Conservation (phyloP, 352 stramenopile species). For the Globisporangium iwayamae region DNA sequence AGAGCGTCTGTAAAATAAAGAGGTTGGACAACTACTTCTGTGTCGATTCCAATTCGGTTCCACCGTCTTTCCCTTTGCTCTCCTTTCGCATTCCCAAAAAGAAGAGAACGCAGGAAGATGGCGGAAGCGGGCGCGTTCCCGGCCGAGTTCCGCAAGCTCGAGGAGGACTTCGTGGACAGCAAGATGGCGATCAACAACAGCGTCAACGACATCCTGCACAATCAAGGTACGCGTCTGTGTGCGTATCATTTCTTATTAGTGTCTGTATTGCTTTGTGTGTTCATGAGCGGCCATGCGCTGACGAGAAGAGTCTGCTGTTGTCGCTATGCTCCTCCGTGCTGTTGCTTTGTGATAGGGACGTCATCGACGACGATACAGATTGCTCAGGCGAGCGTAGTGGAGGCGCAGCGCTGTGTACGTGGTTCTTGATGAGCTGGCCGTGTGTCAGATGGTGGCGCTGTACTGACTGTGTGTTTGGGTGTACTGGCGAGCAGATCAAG, state of each 20-base stretch:
- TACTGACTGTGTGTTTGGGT: constrained; percentile 6
- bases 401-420: constrained; percentile 70
- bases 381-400: constrained; percentile 56
- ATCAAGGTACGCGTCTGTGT: constrained; percentile 22
- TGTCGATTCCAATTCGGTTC: background rate
- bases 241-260: background rate
- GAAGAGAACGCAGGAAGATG: constrained; percentile 18
- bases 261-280: background rate
- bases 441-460: background rate
- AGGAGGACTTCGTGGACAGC: constrained; percentile 79
- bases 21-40: too few species aligned
- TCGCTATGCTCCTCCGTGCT: background rate
- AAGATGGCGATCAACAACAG: constrained; percentile 83
- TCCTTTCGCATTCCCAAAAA: background rate
- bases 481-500: constrained; percentile 48
- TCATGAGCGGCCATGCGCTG: background rate
- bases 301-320: background rate
- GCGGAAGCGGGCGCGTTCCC: constrained; percentile 34
- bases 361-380: constrained; percentile 42
- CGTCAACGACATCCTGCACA: constrained; percentile 59
- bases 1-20: too few species aligned
- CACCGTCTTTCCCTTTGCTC: background rate
- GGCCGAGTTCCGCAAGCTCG: constrained; percentile 58
- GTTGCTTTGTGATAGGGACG: constrained; percentile 18
- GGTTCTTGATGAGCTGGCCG: background rate